Percentiles rank a stretch among this genome's conserved stretches.
Conservation (phyloP, 306 rosid genomes). For the Acacia crassicarpa region DNA sequence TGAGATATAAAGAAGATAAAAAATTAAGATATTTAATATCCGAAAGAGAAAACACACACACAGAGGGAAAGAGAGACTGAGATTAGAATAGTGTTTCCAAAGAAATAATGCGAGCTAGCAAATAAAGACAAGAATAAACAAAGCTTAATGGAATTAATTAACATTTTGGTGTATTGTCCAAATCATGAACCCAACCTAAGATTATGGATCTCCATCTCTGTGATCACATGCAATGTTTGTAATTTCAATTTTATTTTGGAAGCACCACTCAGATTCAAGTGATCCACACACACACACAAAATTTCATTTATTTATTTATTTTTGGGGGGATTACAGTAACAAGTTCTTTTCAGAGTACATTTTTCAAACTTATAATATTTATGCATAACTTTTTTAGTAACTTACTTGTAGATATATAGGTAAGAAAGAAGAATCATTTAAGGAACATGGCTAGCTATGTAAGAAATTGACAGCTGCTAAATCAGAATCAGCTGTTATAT, state of each 20-base stretch:
- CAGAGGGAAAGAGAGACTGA: no score
- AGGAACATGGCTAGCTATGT: background rate
- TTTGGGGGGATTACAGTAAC: background rate
- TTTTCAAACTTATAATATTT: background rate
- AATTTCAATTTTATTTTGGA: background rate
- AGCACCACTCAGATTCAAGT: background rate
- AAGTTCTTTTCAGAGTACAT: background rate
- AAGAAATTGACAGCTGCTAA: background rate
- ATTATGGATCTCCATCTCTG: background rate
- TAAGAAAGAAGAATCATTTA: background rate
- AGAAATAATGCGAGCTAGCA: no score
- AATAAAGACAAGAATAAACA: no score
- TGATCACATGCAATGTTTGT: background rate
- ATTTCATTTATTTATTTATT: no score
- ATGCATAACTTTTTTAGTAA: background rate
- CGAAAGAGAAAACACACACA: background rate
- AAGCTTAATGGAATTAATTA: background rate
- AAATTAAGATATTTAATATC: background rate
- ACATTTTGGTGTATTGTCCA: background rate
- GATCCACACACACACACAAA: no score
- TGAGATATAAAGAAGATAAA: background rate
- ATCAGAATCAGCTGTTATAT: background rate
- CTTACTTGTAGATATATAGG: background rate
- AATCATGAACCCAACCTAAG: background rate
- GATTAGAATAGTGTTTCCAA: no score